Evolutionary conservation across 2,329 filamentous ascomycete genomes (phyloP).

Genomic region (Pestalotiopsis sp.): DNA sequence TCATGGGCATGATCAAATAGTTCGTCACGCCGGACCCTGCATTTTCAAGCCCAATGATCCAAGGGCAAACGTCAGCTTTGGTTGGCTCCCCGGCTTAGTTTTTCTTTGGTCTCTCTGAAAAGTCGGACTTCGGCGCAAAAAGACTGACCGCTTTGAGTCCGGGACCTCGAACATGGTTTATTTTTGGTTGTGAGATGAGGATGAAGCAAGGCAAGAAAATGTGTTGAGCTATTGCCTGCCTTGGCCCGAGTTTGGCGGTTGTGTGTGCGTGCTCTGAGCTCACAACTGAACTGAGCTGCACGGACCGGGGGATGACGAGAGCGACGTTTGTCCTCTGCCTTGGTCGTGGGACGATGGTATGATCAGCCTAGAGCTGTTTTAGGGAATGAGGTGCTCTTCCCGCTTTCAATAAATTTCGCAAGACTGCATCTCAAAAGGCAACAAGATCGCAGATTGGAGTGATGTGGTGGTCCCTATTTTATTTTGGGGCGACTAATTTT

Average conservation of each 20-base stretch:
- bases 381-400: neutral
- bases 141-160: constrained; percentile 53
- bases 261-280: too few species aligned
- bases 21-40: constrained; percentile 59
- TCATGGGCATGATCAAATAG: constrained; percentile 41
- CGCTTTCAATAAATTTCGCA: neutral
- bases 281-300: too few species aligned
- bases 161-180: constrained; percentile 53
- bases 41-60: constrained; percentile 16
- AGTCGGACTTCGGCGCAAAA: constrained; percentile 2
- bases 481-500: neutral
- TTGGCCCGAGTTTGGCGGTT: too few species aligned
- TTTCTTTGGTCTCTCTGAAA: neutral
- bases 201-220: neutral
- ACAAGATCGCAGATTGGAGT: neutral
- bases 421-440: neutral
- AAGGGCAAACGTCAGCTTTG: neutral
- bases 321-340: too few species aligned
- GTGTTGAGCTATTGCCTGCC: too few species aligned
- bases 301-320: neutral
- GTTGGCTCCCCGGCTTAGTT: neutral
- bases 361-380: neutral
- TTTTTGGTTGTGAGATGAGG: neutral
- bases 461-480: neutral
- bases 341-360: too few species aligned